Percentiles rank a stretch among this genome's conserved stretches.
These are phyloP conservation scores for Starmerella potacharoeniae DNA, from an alignment of 805 yeast species.

Conservation along the genomic window DNA sequence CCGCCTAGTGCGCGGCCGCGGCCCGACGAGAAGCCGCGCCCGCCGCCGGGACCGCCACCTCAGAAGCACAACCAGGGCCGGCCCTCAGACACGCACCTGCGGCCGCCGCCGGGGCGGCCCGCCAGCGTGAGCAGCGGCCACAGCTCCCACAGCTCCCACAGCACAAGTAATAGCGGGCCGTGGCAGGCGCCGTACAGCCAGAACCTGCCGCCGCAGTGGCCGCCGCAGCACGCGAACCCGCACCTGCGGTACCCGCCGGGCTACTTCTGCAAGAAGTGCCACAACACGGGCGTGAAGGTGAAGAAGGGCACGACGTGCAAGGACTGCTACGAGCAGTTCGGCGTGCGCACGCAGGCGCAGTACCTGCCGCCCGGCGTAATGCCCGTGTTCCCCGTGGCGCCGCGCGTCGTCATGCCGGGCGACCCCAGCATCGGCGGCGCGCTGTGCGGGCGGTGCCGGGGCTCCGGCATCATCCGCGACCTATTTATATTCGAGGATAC, in stretches of 20 bases:
- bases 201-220: constrained; percentile 1
- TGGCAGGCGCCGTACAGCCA: background rate
- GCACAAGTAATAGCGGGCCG: background rate
- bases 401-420: constrained; percentile 50
- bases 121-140: background rate
- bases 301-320: constrained; percentile 53
- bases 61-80: background rate
- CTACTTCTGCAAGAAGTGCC: constrained; percentile 53
- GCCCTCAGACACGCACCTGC: background rate
- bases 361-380: constrained; percentile 12
- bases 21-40: background rate
- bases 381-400: constrained; percentile 26
- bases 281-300: constrained; percentile 53
- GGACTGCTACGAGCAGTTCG: constrained; percentile 53
- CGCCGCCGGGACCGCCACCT: constrained; percentile 10
- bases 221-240: constrained; percentile 11
- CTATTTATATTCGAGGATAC: constrained; percentile 49
- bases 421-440: constrained; percentile 68
- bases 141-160: background rate
- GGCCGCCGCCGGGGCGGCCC: constrained; percentile 7
- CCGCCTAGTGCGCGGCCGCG: constrained; percentile 4
- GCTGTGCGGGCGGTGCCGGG: constrained; percentile 61
- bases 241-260: constrained; percentile 52
- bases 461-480: constrained; percentile 45
- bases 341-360: constrained; percentile 18